Percentiles rank a stretch among this genome's conserved stretches.
These are phyloP conservation scores for Fusarium sp. DNA, from an alignment of 2,329 filamentous ascomycete species.

Conservation along the genomic window DNA sequence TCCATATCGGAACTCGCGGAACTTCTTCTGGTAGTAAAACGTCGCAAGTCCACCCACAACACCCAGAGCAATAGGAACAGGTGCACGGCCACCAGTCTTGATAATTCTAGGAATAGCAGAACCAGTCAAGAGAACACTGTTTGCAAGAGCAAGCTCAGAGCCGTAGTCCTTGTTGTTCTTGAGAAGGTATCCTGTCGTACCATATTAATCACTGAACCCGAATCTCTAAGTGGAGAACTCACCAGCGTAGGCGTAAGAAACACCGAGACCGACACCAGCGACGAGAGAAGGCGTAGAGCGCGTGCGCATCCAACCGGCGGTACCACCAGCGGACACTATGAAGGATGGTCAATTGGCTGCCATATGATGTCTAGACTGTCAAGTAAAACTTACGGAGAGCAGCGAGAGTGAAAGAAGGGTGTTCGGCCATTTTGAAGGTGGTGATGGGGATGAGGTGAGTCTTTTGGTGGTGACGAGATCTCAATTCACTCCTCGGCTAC, in stretches of 20 bases:
- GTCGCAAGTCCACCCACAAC: slow-evolving; percentile 51
- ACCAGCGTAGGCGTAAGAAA: slow-evolving; percentile 44
- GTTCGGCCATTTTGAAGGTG: slow-evolving; percentile 50
- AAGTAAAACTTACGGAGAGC: slow-evolving; percentile 49
- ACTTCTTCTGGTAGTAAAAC: slow-evolving; percentile 57
- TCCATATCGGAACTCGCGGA: slow-evolving; percentile 54
- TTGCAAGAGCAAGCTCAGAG: slow-evolving; percentile 55
- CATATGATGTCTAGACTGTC: accelerated
- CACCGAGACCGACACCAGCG: slow-evolving; percentile 41
- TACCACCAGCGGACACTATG: slow-evolving; percentile 43
- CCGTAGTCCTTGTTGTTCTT: slow-evolving; percentile 57
- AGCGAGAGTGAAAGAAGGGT: slow-evolving; percentile 55
- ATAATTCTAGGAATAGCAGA: slow-evolving; percentile 53
- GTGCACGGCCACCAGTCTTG: slow-evolving; percentile 53
- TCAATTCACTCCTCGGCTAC: background rate
- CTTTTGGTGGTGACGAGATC: slow-evolving; percentile 3
- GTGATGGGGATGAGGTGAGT: background rate
- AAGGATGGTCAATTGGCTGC: background rate
- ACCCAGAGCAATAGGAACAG: slow-evolving; percentile 51
- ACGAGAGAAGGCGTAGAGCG: slow-evolving; percentile 44
- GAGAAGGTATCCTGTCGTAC: slow-evolving; percentile 48
- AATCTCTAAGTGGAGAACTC: background rate
- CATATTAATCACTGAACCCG: too few species aligned
- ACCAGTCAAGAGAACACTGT: slow-evolving; percentile 52
- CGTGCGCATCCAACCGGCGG: slow-evolving; percentile 41